A percentile compares a stretch with the other conserved stretches of the same genome.
Evolutionary conservation across 208 protist species (phyloP).

Genomic region (Leishmania martiniquensis): DNA sequence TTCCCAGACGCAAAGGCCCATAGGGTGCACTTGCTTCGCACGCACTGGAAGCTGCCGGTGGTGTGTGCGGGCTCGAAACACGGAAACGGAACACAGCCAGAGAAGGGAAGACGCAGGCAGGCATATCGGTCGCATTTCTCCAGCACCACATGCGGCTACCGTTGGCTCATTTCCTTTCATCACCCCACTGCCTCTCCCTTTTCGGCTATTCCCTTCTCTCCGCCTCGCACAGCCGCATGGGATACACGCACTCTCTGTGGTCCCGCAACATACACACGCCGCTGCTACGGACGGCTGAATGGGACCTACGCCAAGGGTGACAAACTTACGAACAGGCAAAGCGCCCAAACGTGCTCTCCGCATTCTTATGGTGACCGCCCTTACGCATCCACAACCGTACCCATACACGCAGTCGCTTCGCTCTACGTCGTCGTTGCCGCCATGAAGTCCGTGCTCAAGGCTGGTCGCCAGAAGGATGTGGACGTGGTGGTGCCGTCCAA

Average conservation of each 20-base stretch:
- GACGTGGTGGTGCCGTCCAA: conserved; percentile 66
- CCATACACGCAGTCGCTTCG: not conserved
- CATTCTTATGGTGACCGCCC: not conserved
- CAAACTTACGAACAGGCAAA: too few species aligned
- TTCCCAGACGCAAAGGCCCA: not conserved
- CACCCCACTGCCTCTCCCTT: not conserved
- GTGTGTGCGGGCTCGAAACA: not conserved
- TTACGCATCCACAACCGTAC: not conserved
- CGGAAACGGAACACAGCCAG: not conserved
- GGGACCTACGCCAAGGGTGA: not conserved
- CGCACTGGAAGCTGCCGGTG: not conserved
- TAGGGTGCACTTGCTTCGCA: not conserved
- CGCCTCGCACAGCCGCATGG: not conserved
- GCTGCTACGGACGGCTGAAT: not conserved
- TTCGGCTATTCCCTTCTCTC: not conserved
- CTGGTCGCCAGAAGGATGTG: conserved; percentile 64
- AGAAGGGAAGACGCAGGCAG: not conserved
- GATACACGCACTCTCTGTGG: not conserved
- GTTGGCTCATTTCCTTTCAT: not conserved
- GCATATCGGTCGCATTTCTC: not conserved
- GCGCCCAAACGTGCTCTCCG: not conserved
- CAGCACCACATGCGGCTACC: not conserved
- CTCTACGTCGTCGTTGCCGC: not conserved
- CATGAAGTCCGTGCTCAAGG: conserved; percentile 63
- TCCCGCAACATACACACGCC: not conserved